Evolutionary conservation across 2,329 filamentous ascomycete species (phyloP).

Genomic region (Scolecobasidium constrictum): DNA sequence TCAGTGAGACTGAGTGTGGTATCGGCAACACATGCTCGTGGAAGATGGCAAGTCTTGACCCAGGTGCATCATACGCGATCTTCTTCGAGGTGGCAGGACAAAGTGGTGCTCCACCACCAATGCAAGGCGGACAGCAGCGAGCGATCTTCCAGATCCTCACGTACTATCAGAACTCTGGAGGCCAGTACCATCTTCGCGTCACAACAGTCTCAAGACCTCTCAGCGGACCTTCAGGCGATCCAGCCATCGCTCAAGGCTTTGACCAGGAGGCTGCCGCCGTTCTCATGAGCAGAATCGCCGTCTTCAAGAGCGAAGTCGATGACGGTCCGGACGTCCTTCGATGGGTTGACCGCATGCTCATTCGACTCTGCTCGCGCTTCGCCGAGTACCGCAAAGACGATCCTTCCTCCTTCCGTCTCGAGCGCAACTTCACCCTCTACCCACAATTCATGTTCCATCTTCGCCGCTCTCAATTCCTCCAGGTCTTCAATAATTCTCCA

Average conservation of each 20-base stretch:
- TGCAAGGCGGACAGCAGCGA: slow-evolving; percentile 79
- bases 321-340: slow-evolving; percentile 96
- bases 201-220: slow-evolving; percentile 87
- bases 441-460: slow-evolving; percentile 99
- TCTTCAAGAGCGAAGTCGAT: slow-evolving; percentile 97
- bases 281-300: slow-evolving; percentile 96
- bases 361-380: slow-evolving; percentile 89
- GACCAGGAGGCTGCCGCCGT: slow-evolving; percentile 97
- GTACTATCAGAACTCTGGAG: slow-evolving; percentile 95
- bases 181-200: slow-evolving; percentile 90
- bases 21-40: slow-evolving; percentile 98
- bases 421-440: slow-evolving; percentile 98
- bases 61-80: slow-evolving; percentile 82
- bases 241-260: slow-evolving; percentile 90
- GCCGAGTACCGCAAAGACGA: slow-evolving; percentile 98
- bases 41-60: slow-evolving; percentile 99
- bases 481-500: slow-evolving; percentile 98
- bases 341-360: slow-evolving; percentile 98
- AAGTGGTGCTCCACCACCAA: slow-evolving; percentile 63
- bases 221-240: slow-evolving; percentile 87
- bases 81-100: slow-evolving; percentile 98
- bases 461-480: slow-evolving; percentile 89
- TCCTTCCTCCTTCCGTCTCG: slow-evolving; percentile 81
- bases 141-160: slow-evolving; percentile 98
- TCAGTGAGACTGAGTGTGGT: slow-evolving; percentile 95